Conservation (phyloP, 805 yeast genomes). For the Kodamaea fukazawae region DNA sequence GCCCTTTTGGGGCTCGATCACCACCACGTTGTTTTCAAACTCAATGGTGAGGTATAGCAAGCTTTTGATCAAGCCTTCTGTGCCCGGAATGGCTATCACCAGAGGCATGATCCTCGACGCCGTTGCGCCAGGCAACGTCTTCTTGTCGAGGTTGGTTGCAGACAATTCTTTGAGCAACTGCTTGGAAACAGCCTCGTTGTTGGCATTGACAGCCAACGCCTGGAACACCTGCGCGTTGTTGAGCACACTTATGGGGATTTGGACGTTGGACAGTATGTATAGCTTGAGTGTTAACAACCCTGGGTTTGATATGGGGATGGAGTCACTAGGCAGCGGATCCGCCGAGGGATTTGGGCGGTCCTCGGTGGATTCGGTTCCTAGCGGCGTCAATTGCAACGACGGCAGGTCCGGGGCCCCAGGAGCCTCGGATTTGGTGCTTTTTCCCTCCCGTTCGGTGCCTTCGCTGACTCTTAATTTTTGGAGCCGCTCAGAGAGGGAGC, state of each 20-base stretch:
- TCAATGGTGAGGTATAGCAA: slow-evolving; percentile 85
- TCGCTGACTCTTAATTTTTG: no score
- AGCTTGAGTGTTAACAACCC: slow-evolving; percentile 78
- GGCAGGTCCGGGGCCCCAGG: no score
- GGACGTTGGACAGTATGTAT: slow-evolving; percentile 64
- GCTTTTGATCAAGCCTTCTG: slow-evolving; percentile 52
- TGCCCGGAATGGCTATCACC: slow-evolving; percentile 53
- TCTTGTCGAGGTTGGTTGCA: no score
- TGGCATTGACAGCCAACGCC: slow-evolving; percentile 59
- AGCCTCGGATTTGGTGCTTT: no score
- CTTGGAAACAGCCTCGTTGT: slow-evolving; percentile 26
- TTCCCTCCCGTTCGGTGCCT: no score
- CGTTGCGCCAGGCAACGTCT: slow-evolving; percentile 28
- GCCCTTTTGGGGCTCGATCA: slow-evolving; percentile 84
- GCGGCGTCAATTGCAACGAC: no score
- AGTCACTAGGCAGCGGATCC: no score
- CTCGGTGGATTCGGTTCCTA: no score
- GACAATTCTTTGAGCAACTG: slow-evolving; percentile 15
- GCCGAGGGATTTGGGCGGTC: no score
- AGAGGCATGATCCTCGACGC: slow-evolving; percentile 49
- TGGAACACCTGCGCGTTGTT: slow-evolving; percentile 61
- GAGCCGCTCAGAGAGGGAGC: no score
- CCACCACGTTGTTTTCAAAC: slow-evolving; percentile 89
- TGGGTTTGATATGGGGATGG: slow-evolving; percentile 34
- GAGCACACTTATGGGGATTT: slow-evolving; percentile 67